phyloP scores from a whole-genome alignment of 2,329 filamentous ascomycete species.

The Epicoccum sorghinum region DNA sequence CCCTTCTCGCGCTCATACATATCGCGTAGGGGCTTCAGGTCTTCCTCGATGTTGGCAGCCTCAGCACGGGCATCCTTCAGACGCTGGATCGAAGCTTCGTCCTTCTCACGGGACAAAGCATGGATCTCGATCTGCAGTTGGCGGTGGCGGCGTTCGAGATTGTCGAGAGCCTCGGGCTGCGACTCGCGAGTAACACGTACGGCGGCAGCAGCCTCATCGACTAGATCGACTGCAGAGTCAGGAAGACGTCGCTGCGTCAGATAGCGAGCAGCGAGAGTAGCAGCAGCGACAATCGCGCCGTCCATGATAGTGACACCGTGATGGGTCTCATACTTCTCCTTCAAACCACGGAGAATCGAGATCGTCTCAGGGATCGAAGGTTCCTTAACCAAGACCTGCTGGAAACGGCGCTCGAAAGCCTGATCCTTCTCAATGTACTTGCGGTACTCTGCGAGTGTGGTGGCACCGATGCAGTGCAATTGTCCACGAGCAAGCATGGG shows the following conservation, averaged over 20 bases:
- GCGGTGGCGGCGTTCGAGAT: slow-evolving; percentile 84
- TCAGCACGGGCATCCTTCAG: slow-evolving; percentile 85
- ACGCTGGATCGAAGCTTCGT: slow-evolving; percentile 86
- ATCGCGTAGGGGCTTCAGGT: slow-evolving; percentile 86
- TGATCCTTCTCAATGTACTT: slow-evolving; percentile 99
- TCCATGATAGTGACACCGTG: slow-evolving; percentile 97
- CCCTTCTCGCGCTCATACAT: slow-evolving; percentile 95
- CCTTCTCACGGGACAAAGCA: slow-evolving; percentile 89
- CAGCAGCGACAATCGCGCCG: slow-evolving; percentile 86
- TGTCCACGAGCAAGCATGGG: slow-evolving; percentile 97
- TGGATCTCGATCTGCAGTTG: slow-evolving; percentile 98
- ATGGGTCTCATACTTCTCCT: slow-evolving; percentile 97
- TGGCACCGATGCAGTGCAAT: slow-evolving; percentile 96
- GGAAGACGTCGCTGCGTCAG: slow-evolving; percentile 89
- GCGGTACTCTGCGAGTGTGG: slow-evolving; percentile 91
- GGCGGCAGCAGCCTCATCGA: slow-evolving; percentile 96
- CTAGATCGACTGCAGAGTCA: slow-evolving; percentile 94
- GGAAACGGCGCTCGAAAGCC: slow-evolving; percentile 97
- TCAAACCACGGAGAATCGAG: slow-evolving; percentile 96
- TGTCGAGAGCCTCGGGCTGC: slow-evolving; percentile 94
- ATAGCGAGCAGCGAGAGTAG: slow-evolving; percentile 91
- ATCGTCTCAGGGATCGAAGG: slow-evolving; percentile 87
- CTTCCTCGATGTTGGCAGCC: slow-evolving; percentile 92
- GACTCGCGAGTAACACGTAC: slow-evolving; percentile 95
- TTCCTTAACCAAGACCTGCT: slow-evolving; percentile 97